Evolutionary conservation across 2,329 filamentous ascomycete genomes (phyloP), one percentile per base, ranked within the genome.

Genomic region (Chrysoporthe cubensis): DNA sequence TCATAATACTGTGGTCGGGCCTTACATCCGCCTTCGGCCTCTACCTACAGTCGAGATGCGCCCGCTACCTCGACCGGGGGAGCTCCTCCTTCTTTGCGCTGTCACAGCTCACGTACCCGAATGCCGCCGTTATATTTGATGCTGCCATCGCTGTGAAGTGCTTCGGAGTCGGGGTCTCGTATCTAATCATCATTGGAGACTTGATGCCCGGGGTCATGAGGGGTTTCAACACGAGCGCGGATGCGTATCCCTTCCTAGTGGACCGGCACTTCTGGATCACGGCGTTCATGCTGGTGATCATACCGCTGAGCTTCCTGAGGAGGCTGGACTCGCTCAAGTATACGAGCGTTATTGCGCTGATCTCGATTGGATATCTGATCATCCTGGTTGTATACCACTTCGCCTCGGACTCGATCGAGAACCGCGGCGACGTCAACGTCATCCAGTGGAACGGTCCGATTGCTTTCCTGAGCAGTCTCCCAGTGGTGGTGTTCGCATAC

Each of bases 251-350:
- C 1, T 98, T 95, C 75, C 81, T 98, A 71, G 85, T 95, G 56
- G 94, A 98, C 76, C 88, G 96, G 62, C 91, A 96, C 77, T 99
- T 99, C 78, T 99, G 96, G 96, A 92, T 99, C 70, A 98, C 96
- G 1, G 94, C 90, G 1, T 99, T 99, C 77, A 97, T 99, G 94
- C 86, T 97, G 71, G 87, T 97, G 70, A 92, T 99, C 72, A 98
- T 99, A 71, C 96, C 96, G 4, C 83, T 99, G 67, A 96, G 94
- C 65, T 99, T 98, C 75, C 83, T 99, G 48, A 90, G 94, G 71
- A 89, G 94, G 46, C 84, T 99, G 52, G 96, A 99, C 79, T 98
- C 95, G 48, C 85, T 99, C 75, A 98, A 98, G 81, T 99, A 99
- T 77, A 99, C 96, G 2, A 97, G 94, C 74, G 84, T 99, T 60